phyloP scores from a whole-genome alignment of 2,329 filamentous ascomycete species.

The Cercospora nicotianae region DNA sequence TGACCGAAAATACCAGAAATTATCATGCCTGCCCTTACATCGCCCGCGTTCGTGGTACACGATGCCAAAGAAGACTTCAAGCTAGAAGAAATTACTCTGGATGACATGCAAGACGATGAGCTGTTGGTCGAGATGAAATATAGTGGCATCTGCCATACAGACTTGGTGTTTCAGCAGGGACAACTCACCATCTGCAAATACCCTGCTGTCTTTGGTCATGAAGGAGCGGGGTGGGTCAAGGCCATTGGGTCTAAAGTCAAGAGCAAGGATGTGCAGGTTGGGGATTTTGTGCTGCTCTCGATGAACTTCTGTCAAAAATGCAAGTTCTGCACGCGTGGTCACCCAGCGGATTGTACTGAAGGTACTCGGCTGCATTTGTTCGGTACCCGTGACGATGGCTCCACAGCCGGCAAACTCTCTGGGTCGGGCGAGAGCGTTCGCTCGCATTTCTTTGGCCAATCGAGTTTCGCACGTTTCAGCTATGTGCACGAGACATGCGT shows the following conservation, averaged over 20 bases:
- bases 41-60: conserved; percentile 21
- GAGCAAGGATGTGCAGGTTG: not conserved
- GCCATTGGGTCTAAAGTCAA: not conserved
- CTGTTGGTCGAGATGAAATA: conserved; percentile 28
- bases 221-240: not conserved
- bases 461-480: conserved; percentile 18
- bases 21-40: not conserved
- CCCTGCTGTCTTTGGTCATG: not conserved
- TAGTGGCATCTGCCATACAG: conserved; percentile 30
- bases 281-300: not conserved
- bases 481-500: conserved; percentile 23
- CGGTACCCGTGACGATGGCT: not conserved
- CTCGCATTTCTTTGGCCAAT: conserved; percentile 27
- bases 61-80: conserved; percentile 24
- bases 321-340: not conserved
- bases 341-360: not conserved
- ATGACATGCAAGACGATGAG: conserved; percentile 23
- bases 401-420: not conserved
- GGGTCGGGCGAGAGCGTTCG: not conserved
- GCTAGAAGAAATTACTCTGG: conserved; percentile 23
- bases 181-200: not conserved
- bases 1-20: not conserved
- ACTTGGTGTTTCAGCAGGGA: conserved; percentile 25
- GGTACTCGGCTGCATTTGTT: not conserved
- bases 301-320: not conserved